Evolutionary conservation across 1,284 basidiomycete species (phyloP), one percentile per base, ranked within the genome.

Genomic region (Stereum hirsutum): DNA sequence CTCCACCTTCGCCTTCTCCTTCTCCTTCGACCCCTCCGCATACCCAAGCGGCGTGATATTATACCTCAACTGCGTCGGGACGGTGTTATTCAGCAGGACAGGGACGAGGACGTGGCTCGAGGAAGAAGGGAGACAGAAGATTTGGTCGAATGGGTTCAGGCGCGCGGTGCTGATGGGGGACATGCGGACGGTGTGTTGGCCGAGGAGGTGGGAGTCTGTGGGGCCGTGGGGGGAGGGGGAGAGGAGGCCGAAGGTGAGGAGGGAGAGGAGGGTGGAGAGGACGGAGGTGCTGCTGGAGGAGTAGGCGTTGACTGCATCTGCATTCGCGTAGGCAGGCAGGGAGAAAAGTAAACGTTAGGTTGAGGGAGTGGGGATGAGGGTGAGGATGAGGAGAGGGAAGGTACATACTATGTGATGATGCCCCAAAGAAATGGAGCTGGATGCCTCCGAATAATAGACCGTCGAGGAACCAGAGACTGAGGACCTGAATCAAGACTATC

Each of bases 41-140:
- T 74, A 69, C 5, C 75, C 78, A 31, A 93, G 74, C 5, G 89
- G 80, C 3, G 80, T 78, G 28, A 93, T 61, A 12, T 79, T 81
- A 60, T 94, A 97, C 44, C 73, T 75, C 28, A 97, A 65, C 45
- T 74, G 69, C 11, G 74, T 70, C 1, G 90, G 81, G n/a, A 72
- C 71, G 2, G 93, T 93, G 63, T 96, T 95, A 70, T 96, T 97
- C 59, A 97, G 76, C 23, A 96, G 67, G 25, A 94, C 64, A 2
- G 91, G 89, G 37, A 94, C 63, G 39, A 88, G 69, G 36, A 85
- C 72, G 32, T 68, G 66, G 39, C 72, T 69, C 7, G 67, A 65
- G 5, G 76, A 65, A 2, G 75, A 59, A 1, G 78, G 66, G 14
- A 93, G 63, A 54, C 90, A 94, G 60, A 81, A 89, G 12, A 78